Evolutionary conservation across 1,284 basidiomycete species (phyloP).

Genomic region (Apiotrichum porosum): DNA sequence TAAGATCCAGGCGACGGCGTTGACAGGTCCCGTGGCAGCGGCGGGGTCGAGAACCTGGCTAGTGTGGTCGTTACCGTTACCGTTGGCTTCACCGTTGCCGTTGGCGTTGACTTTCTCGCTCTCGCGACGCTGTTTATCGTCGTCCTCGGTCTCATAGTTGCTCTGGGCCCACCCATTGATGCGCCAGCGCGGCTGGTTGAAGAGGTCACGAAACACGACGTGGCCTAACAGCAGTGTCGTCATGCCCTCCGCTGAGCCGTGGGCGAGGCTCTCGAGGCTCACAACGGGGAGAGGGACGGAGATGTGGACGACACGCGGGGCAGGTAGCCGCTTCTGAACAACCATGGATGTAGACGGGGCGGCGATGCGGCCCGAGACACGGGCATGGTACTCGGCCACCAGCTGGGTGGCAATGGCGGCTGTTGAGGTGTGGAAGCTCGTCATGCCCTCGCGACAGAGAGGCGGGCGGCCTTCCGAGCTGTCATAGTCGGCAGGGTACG

Average conservation of each 20-base stretch:
- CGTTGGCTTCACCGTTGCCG: background rate
- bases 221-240: conserved; percentile 76
- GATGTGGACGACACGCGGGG: conserved; percentile 37
- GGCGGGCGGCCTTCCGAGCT: background rate
- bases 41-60: too few relatives aligned
- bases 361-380: background rate
- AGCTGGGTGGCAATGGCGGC: conserved; percentile 20
- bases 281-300: conserved; percentile 39
- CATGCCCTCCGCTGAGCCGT: conserved; percentile 64
- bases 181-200: conserved; percentile 48
- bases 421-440: conserved; percentile 28
- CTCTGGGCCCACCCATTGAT: conserved; percentile 31
- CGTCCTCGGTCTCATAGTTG: conserved; percentile 27
- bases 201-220: conserved; percentile 66
- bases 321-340: conserved; percentile 30
- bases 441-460: conserved; percentile 8
- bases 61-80: background rate
- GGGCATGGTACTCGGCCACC: conserved; percentile 22
- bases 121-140: too few relatives aligned
- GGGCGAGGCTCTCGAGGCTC: conserved; percentile 57
- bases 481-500: background rate
- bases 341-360: conserved; percentile 27
- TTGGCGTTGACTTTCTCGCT: background rate
- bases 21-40: background rate
- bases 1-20: conserved; percentile 37